Base-by-base conservation (phyloP, 2,329 filamentous ascomycete genomes). In the Aspergillus sp. region DNA sequence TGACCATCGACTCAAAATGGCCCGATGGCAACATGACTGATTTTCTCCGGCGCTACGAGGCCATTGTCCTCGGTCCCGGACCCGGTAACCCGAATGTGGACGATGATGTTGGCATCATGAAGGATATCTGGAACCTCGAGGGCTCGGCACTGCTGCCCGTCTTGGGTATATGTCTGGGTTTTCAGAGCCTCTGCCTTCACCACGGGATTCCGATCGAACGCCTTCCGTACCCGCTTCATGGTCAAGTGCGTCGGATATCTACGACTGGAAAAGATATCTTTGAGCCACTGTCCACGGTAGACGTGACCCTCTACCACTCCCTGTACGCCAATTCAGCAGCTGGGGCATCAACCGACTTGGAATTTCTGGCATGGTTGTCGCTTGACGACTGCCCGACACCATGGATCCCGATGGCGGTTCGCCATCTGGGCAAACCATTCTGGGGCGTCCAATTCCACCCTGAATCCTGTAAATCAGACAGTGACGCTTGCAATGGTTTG, bases 391-490 rank as follows among this genome's bases (percentile, higher is more conserved):
- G 66, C 7, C 51, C 60, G 6, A 57, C 54, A 9, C 57, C 57
- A 19, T 59, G 63, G 41, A 81, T 82, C 52, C 76, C 93, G 10
- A 94, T 94, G 87, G 86, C 79, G 0, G 80, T 83, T 10, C 79
- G 75, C 52, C 88, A 94, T 63, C 67, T 63, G 12, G 60, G 53
- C 1, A 83, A 81, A 53, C 89, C 90, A 0, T 86, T 91, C 52
- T 94, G 86, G 83, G 90, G 86, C 0, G 75, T 95, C n/a, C 90
- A 95, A 61, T 95, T 93, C 57, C 89, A 95, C 59, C 89, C 89
- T 0, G 89, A 96, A 65, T 94, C 88, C 0, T 94, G 88, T 63
- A 94, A 89, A 3, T 85, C 87, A 35, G 68, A 73, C 3, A 76
- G 52, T 7, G 45, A 78, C 49, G 83, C 85, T 1, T 72, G 69